A percentile compares a stretch with the other conserved stretches of the same genome.
Conservation (phyloP, 2,329 filamentous ascomycete genomes). For the Penicillium polonicum region DNA sequence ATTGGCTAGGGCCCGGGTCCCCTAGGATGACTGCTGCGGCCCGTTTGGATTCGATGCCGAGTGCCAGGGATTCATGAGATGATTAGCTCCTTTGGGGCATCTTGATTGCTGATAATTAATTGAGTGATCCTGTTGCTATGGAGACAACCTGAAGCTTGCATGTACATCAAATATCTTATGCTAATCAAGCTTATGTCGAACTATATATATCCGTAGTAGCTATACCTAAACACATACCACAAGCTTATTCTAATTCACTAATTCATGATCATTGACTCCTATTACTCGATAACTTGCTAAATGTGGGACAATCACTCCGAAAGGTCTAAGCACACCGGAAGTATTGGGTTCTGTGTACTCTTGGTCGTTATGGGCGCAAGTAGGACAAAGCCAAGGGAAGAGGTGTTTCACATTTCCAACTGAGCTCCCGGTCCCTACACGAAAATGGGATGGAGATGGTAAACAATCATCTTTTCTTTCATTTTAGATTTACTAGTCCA, state of each 20-base stretch:
- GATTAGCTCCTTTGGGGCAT: not conserved
- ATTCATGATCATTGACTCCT: not conserved
- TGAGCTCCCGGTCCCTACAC: constrained; percentile 2
- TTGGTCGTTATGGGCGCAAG: constrained; percentile 8
- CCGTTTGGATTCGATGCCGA: constrained; percentile 5
- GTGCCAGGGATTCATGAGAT: not conserved
- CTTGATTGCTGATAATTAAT: not conserved
- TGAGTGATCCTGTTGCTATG: not conserved
- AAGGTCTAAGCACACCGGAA: constrained; percentile 16
- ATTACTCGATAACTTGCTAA: not conserved
- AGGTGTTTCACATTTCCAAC: constrained; percentile 12
- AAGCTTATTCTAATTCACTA: not conserved
- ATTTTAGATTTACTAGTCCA: not conserved
- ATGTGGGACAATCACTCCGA: constrained; percentile 1
- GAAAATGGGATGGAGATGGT: not conserved
- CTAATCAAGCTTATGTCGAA: not conserved
- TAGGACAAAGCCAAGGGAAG: constrained; percentile 18
- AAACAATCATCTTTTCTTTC: not conserved
- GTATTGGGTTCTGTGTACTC: constrained; percentile 3
- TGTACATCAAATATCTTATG: not conserved
- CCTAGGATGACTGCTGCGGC: constrained; percentile 17
- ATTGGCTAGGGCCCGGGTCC: constrained; percentile 6
- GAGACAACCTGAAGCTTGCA: no score
- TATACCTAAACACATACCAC: no score
- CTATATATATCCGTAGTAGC: not conserved